Base-by-base conservation (phyloP, 2,329 filamentous ascomycete species). In the Phaeosphaeriaceae sp. region DNA sequence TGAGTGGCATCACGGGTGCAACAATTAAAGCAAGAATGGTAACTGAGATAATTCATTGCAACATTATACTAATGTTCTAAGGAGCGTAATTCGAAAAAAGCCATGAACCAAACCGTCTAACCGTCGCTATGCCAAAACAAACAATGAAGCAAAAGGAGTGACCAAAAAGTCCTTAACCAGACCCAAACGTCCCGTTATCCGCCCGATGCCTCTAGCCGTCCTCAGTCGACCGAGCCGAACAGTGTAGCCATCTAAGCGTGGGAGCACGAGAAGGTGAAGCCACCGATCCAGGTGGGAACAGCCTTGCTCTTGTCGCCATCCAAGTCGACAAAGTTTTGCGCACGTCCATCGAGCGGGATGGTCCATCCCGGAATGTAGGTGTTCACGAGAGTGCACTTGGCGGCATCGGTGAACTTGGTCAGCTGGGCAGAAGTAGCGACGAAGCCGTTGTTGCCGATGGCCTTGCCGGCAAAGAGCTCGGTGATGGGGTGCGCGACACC, bases 351-450 rank as follows among this genome's bases (percentile, higher is more conserved):
- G 15, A 63, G 53, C 40, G 58, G 42, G 31, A 61, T 55, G 40
- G 51, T 27, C 51, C 51, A 58, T 41, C 33, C 42, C 9, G 27
- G 24, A 2, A 36, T 17, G 24, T 57, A 55, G 27, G 21, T 48
- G 51, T 59, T 61, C 40, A 48, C 21, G 25, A 59, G 54, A 17
- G 49, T 46, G 55, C 61, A 63, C 49, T 60, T 59, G 36, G 58
- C 61, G n/a, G 25, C 45, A 27, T 64, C 58, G 19, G 57, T 25
- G 49, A 62, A 62, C 27, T 50, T n/a, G 22, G 40, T 47, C 20
- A 64, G 56, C 48, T 60, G 56, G 9, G 61, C 61, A 20, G 61
- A 64, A 19, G 61, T 64, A 13, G 53, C 61, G 48, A 60, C 50
- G 24, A 56, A 42, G 22, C 56, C 56, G 27, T 24, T 47, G 31